Conservation (phyloP, 2,329 filamentous ascomycete species). For the Neofusicoccum laricinum region DNA sequence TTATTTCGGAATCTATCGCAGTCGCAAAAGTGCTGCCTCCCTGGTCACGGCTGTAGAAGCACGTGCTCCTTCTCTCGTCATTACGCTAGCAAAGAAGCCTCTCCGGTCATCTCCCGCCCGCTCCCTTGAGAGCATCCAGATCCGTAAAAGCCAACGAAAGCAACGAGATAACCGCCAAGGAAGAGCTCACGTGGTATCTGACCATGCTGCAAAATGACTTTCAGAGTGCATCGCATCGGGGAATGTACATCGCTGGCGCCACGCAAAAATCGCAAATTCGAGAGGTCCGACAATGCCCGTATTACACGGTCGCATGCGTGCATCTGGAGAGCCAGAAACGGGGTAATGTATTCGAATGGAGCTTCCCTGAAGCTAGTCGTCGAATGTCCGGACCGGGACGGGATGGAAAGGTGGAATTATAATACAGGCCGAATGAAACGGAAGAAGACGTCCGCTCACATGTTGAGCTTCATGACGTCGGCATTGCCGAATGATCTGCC, state of each 20-base stretch:
- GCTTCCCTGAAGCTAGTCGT: background rate
- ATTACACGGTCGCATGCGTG: background rate
- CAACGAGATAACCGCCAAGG: background rate
- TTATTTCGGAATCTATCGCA: constrained; percentile 10
- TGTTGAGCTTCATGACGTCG: constrained; percentile 69
- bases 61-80: background rate
- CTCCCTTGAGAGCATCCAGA: background rate
- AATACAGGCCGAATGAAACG: constrained; percentile 9
- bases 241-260: background rate
- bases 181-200: constrained; percentile 8
- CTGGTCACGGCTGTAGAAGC: background rate
- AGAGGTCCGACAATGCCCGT: background rate
- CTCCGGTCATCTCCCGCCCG: background rate
- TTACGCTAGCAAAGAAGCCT: background rate
- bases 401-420: constrained; percentile 1
- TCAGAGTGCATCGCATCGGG: background rate
- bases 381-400: background rate
- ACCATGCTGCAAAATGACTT: background rate
- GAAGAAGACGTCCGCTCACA: constrained; percentile 10
- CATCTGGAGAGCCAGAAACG: background rate
- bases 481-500: constrained; percentile 86
- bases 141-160: background rate
- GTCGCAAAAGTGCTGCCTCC: background rate
- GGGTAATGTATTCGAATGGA: background rate
- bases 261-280: background rate